Evolutionary conservation across 2,329 filamentous ascomycete genomes (phyloP), one percentile per base, ranked within the genome.

Genomic region (Zymoseptoria crescenta): DNA sequence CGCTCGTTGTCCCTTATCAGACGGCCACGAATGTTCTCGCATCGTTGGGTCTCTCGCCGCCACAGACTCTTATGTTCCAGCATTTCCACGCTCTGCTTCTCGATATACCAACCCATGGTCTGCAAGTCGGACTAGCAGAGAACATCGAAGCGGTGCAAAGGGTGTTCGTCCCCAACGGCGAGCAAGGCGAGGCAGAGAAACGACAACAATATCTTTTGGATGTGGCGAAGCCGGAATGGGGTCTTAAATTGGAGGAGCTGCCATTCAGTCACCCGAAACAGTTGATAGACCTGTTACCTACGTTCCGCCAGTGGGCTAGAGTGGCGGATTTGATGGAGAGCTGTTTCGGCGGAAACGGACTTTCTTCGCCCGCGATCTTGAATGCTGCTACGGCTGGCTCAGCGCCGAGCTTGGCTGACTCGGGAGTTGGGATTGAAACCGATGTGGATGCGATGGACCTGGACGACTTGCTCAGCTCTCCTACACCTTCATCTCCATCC

Each of bases 261-360:
- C 85, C 88, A 0, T 93, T 95, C 68, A 83, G 84, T 2, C 90
- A 95, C 68, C 90, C 90, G 0, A 82, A 85, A 54, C 89, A 95
- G 69, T 76, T 95, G 3, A 76, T 92, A 6, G 80, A 83, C 56
- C 83, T 92, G 69, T 78, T 95, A n/a, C 88, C 89, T 0, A 77
- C 81, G 3, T 76, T 94, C 16, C 80, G 90, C 13, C 89, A 94
- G 70, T 94, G 90, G 68, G 87, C 87, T 0, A 85, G 88, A 64
- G 76, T 90, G 4, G 84, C 84, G 1, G 83, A 79, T 0, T 73
- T 94, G 2, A 77, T 93, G 3, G 76, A 70, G 81, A 61, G 65
- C 19, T 57, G 60, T 13, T 58, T 68, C 10, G 57, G 59, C 20
- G 52, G 53, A 9, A 28, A 49, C 4, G 24, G 52, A n/a, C 30